Base-by-base conservation (phyloP, 345 rosid species). In the Eucalyptus virginea region DNA sequence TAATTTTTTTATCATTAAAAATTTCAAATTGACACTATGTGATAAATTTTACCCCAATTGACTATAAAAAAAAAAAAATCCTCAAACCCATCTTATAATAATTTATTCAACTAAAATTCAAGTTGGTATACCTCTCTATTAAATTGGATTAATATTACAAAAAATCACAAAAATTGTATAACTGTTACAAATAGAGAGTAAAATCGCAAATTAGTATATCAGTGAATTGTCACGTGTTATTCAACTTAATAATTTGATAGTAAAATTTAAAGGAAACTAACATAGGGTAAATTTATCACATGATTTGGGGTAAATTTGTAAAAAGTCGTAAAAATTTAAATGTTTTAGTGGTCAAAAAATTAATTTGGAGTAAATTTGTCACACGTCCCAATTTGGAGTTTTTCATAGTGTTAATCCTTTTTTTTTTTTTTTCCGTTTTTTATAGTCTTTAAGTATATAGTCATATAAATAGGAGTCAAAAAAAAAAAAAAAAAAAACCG, bases 361-460 rank as follows among this genome's bases (percentile, higher is more conserved):
- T 52, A 0, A 0, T 52, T 52, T 52, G 0, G 0, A 0, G 0
- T 52, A 19, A 52, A 19, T 52, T 52, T 52, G 0, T 52, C 0
- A 52, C 0, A 18, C 0, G 0, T 52, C 8, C 0, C 0, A 8
- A 0, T 19, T 52, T 19, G 0, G 1, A 0, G 2, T 3, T 19
- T 52, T 52, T 52, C 1, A 2, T 0, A 1, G 2, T 52, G 2
- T 21, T 52, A 21, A 51, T 3, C 18, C 6, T 6, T 5, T 6
- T 3, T 19, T 37, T 19, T 6, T 4, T 5, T 2, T 32, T 18
- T 3, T 9, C 1, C 3, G 0, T 7, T 72, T 72, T 34, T 37
- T 3, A 5, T 77, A 77, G 24, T 69, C 21, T 37, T 19, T 5
- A 37, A 37, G 2, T 72, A 37, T 10, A 37, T 15, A 69, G 42